Evolutionary conservation across 1,284 basidiomycete genomes (phyloP).

Genomic region (Hymenochaete sp.): DNA sequence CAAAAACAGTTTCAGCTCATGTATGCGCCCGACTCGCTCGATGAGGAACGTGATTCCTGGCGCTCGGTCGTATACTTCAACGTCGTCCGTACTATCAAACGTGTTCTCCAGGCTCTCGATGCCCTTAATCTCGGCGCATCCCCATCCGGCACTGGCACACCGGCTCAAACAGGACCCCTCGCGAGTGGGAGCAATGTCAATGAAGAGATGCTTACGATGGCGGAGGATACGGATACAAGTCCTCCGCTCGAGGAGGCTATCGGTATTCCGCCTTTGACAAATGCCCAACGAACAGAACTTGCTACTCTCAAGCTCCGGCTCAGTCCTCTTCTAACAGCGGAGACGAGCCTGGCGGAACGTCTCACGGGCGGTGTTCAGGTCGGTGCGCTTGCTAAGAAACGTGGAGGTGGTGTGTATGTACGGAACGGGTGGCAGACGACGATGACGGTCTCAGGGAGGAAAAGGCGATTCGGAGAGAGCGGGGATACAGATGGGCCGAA

Average conservation of each 20-base stretch:
- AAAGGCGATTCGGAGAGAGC: constrained; percentile 10
- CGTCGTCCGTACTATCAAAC: constrained; percentile 66
- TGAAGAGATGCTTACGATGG: constrained; percentile 3
- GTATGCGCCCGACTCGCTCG: constrained; percentile 68
- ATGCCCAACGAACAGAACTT: constrained; percentile 33
- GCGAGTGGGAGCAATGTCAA: background rate
- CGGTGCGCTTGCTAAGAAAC: constrained; percentile 52
- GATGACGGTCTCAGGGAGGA: constrained; percentile 13
- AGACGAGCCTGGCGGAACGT: constrained; percentile 55
- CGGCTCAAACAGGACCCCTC: constrained; percentile 17
- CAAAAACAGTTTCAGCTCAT: constrained; percentile 83
- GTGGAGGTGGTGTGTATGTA: constrained; percentile 56
- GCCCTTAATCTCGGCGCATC: constrained; percentile 48
- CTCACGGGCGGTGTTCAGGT: constrained; percentile 64
- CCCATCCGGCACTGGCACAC: constrained; percentile 12
- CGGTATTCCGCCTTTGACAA: background rate
- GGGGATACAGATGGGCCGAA: constrained; percentile 18
- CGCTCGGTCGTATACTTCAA: constrained; percentile 78
- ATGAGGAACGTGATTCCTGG: constrained; percentile 73
- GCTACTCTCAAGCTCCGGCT: constrained; percentile 50
- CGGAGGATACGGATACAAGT: background rate
- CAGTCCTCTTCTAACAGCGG: constrained; percentile 49
- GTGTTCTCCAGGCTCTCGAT: constrained; percentile 63
- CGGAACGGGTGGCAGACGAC: constrained; percentile 63
- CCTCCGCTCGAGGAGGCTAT: no score